phyloP scores from a whole-genome alignment of 2,329 filamentous ascomycete species.

The Pseudogymnoascus sp. region DNA sequence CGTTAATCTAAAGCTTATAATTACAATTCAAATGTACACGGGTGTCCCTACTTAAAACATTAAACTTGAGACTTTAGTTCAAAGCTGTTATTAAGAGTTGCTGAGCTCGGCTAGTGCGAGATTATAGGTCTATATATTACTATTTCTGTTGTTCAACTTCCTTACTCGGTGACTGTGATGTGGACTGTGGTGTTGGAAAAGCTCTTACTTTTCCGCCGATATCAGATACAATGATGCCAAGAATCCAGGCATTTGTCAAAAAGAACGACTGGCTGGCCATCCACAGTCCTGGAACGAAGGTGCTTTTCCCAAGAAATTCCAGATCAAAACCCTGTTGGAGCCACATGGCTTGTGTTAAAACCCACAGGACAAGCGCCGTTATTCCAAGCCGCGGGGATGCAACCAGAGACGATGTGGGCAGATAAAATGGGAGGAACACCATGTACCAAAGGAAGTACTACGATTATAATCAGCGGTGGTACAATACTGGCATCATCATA shows the following conservation, averaged over 20 bases:
- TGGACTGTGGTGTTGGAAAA: not conserved
- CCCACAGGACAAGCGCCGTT: slow-evolving; percentile 62
- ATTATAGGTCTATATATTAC: not conserved
- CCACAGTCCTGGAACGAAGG: slow-evolving; percentile 82
- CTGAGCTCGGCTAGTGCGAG: not conserved
- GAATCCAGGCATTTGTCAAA: slow-evolving; percentile 75
- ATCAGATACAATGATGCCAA: slow-evolving; percentile 73
- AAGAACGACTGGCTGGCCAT: slow-evolving; percentile 72
- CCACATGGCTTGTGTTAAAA: slow-evolving; percentile 68
- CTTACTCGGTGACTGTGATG: not conserved
- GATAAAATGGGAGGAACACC: slow-evolving; percentile 84
- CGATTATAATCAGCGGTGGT: not conserved
- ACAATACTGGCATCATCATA: not conserved
- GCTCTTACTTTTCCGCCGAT: slow-evolving; percentile 23
- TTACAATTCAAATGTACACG: too few relatives aligned
- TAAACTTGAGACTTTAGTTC: not conserved
- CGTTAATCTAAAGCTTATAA: too few relatives aligned
- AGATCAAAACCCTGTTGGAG: slow-evolving; percentile 67
- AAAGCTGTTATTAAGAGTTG: not conserved
- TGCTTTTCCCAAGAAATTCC: slow-evolving; percentile 73
- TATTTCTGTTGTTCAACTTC: not conserved
- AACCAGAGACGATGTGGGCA: slow-evolving; percentile 71
- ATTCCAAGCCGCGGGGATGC: slow-evolving; percentile 53
- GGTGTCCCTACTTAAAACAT: not conserved
- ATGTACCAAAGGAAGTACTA: slow-evolving; percentile 99